Evolutionary conservation across 176 grass and related monocot species (phyloP), one percentile per base, ranked within the genome.

Genomic region (Cenchrus purpureus): DNA sequence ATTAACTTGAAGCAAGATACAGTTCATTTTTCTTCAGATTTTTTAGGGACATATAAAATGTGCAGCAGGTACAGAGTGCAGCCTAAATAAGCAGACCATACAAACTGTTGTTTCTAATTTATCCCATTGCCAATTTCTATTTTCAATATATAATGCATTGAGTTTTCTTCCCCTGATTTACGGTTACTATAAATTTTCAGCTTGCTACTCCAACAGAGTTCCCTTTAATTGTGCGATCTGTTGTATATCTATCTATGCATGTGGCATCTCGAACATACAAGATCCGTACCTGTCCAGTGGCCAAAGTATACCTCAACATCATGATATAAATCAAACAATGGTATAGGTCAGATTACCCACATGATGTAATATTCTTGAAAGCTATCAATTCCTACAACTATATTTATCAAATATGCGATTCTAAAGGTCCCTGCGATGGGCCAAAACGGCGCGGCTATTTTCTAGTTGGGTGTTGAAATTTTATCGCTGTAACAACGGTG

Each of bases 211-310:
- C 91, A 82, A 95, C 93, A 15, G 96, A 94, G 77, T 98, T 95
- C 12, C 91, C 83, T 44, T 56, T 98, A 69, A 95, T 81, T 49
- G 51, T 51, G 43, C n/a, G 22, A 28, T 4, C 7, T 63, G 22
- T 63, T 63, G 60, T 63, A 29, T 63, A 63, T 63, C 7, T n/a
- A 63, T 28, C n/a, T 63, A 29, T 63, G 9, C 31, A 90, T 95
- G 19, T 95, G 91, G 91, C 94, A 93, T 56, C 78, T 94, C 0
- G 77, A 95, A 52, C 95, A 94, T 81, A 98, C 80, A 2, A 88
- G 90, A 40, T 94, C 93, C 11, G 71, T 86, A 13, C 90, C 94
- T 83, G 93, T 98, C 34, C 91, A 92, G 71, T 92, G 91, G 91
- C 97, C 93, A 42, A 99, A 92, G 79, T 91, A 92, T 51, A 82